phyloP scores from a whole-genome alignment of 768 basidiomycete genomes.

The Auricularia sp. region DNA sequence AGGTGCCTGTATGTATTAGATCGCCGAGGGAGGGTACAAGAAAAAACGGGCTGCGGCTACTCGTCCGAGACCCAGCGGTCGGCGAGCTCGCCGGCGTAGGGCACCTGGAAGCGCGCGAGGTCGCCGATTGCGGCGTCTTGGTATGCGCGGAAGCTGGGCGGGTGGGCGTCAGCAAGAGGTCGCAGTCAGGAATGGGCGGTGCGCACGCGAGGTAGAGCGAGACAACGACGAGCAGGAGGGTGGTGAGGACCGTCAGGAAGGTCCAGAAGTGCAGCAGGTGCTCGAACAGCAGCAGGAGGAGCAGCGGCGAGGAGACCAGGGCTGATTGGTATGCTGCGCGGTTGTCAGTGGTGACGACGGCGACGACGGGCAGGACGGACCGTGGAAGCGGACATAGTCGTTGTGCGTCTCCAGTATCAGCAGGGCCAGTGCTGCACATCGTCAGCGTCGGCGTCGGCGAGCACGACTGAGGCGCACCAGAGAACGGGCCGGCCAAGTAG shows the following conservation, averaged over 20 bases:
- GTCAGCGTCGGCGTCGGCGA: neutral
- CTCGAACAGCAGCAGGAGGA: constrained; percentile 45
- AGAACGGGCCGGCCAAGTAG: constrained; percentile 61
- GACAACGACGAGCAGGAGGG: constrained; percentile 33
- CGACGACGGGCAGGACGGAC: constrained; percentile 28
- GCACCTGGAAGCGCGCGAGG: constrained; percentile 50
- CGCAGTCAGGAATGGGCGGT: neutral
- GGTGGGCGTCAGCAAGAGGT: constrained; percentile 13
- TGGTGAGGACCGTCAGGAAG: constrained; percentile 42
- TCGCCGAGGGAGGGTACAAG: no score
- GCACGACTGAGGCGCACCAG: constrained; percentile 38
- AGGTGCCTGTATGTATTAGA: no score
- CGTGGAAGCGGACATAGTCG: constrained; percentile 71
- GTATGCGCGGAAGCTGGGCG: constrained; percentile 39
- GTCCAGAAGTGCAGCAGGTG: constrained; percentile 43
- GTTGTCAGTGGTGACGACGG: constrained; percentile 1
- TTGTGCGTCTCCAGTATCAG: constrained; percentile 70
- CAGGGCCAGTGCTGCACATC: constrained; percentile 42
- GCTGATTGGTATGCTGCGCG: constrained; percentile 68
- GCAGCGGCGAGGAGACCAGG: constrained; percentile 52
- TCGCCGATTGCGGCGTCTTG: constrained; percentile 41
- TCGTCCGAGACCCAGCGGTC: constrained; percentile 64
- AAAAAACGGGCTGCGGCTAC: constrained; percentile 16
- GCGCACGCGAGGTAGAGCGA: constrained; percentile 49
- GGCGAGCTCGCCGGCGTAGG: constrained; percentile 53